Base-by-base conservation (phyloP, 2,329 filamentous ascomycete genomes). In the Nothopassalora personata region DNA sequence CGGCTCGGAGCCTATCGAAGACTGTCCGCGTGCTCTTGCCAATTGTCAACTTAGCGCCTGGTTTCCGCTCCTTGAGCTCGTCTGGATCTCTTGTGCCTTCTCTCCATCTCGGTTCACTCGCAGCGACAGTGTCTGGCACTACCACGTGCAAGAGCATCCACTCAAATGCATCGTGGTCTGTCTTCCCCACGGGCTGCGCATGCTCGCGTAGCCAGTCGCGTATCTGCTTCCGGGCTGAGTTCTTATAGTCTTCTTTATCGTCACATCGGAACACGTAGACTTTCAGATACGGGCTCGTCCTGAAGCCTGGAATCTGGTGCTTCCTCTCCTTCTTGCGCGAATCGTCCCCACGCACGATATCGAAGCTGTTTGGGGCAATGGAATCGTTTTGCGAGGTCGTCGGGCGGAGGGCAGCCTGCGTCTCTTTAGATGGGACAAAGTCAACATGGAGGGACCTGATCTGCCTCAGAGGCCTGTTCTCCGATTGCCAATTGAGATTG, bases 401-500 rank as follows among this genome's bases (percentile, higher is more conserved):
- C 15, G 66, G 64, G n/a, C 67, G 65, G 10, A 70, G 61, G 39
- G 52, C 54, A 15, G 55, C 60, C 46, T 67, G 54, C 1, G 72
- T 72, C 6, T 61, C 54, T 30, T 64, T 65, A 60, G 72, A 69
- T 7, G 87, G 83, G n/a, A 92, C 80, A 60, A 97, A 86, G 62
- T 96, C 91, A 68, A 97, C 85, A 70, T 97, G 91, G 45, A 99
- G 84, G 11, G 91, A 92, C 70, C 91, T 88, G 73, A 99, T 99
- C 13, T 94, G 97, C 65, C 94, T 88, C 36, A 97, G 79, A 2
- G 94, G 94, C 0, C 94, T 88, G 30, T 88, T 88, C 61, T 95
- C 90, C 13, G 94, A 96, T 74, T 97, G 95, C 94, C 94, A 99
- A 71, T 97, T 91, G 49, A 99, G 85, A 70, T 97, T 95, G 64